Conservation (phyloP, 257 asterid genomes). For the Sherardia arvensis region DNA sequence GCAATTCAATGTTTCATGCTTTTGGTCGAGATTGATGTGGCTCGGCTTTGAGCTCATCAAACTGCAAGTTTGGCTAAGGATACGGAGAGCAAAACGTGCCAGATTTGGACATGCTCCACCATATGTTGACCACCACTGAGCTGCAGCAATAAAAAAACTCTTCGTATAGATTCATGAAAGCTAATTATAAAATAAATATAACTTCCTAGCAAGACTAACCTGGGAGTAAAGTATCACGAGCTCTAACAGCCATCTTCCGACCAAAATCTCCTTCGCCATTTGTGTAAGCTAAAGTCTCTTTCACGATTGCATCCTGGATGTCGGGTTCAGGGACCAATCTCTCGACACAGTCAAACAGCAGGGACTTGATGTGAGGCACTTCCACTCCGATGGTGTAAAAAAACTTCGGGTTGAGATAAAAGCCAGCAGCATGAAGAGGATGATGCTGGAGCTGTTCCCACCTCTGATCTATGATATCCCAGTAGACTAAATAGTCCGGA, state of each 20-base stretch:
- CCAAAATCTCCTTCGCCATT: slow-evolving; percentile 84
- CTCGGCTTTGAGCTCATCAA: slow-evolving; percentile 45
- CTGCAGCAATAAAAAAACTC: slow-evolving; percentile 25
- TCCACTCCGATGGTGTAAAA: slow-evolving; percentile 80
- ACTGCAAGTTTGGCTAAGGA: slow-evolving; percentile 82
- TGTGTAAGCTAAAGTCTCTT: slow-evolving; percentile 71
- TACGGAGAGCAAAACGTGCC: slow-evolving; percentile 71
- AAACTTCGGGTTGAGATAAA: slow-evolving; percentile 82
- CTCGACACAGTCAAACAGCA: slow-evolving; percentile 79
- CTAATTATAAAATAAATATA: neutral
- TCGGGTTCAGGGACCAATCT: slow-evolving; percentile 67
- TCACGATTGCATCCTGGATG: slow-evolving; percentile 68
- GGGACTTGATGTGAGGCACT: slow-evolving; percentile 56
- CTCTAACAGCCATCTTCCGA: slow-evolving; percentile 90
- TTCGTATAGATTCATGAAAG: neutral
- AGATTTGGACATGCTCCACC: slow-evolving; percentile 95
- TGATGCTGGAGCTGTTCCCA: slow-evolving; percentile 73
- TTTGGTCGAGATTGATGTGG: slow-evolving; percentile 38
- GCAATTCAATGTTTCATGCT: slow-evolving; percentile 59
- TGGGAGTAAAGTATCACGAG: slow-evolving; percentile 75
- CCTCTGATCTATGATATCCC: slow-evolving; percentile 72
- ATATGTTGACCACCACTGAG: slow-evolving; percentile 93
- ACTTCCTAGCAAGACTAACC: slow-evolving; percentile 46
- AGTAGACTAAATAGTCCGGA: slow-evolving; percentile 52
- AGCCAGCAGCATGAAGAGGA: slow-evolving; percentile 87